A percentile compares a stretch with the other conserved stretches of the same genome.
phyloP scores from a whole-genome alignment of 1,139 yeast species.

The Scheffersomyces segobiensis region DNA sequence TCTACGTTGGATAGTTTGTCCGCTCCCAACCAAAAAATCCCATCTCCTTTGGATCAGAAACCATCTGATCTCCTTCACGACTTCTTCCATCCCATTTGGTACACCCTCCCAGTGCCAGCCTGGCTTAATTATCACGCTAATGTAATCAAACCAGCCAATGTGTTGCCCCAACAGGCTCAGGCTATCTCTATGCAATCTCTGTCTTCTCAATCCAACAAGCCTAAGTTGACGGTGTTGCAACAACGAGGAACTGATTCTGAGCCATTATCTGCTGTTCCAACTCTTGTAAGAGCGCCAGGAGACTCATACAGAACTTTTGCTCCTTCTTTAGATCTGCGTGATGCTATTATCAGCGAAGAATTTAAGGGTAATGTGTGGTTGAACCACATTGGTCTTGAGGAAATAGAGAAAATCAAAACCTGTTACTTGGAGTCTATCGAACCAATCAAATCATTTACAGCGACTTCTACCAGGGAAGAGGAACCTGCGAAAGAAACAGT shows the following conservation, averaged over 20 bases:
- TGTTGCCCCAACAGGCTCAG: slow-evolving; percentile 7
- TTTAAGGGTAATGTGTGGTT: slow-evolving; percentile 76
- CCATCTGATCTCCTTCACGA: slow-evolving; percentile 69
- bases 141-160: slow-evolving; percentile 12
- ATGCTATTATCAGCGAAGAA: slow-evolving; percentile 62
- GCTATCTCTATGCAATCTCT: slow-evolving; percentile 1
- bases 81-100: slow-evolving; percentile 87
- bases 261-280: slow-evolving; percentile 9
- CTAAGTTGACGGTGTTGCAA: slow-evolving; percentile 14
- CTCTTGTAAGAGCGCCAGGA: slow-evolving; percentile 17
- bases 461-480: slow-evolving; percentile 6
- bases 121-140: slow-evolving; percentile 65
- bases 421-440: slow-evolving; percentile 15
- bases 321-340: slow-evolving; percentile 72
- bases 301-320: slow-evolving; percentile 73
- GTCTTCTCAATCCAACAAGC: slow-evolving; percentile 6
- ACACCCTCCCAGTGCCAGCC: slow-evolving; percentile 73
- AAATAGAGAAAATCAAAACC: slow-evolving; percentile 42
- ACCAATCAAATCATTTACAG: slow-evolving; percentile 1
- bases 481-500: slow-evolving; percentile 5
- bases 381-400: slow-evolving; percentile 65
- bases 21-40: slow-evolving; percentile 47
- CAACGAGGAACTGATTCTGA: slow-evolving; percentile 11
- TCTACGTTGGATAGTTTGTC: slow-evolving; percentile 55
- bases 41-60: slow-evolving; percentile 59